Base-by-base conservation (phyloP, 1,284 basidiomycete genomes). In the Melampsora americana region DNA sequence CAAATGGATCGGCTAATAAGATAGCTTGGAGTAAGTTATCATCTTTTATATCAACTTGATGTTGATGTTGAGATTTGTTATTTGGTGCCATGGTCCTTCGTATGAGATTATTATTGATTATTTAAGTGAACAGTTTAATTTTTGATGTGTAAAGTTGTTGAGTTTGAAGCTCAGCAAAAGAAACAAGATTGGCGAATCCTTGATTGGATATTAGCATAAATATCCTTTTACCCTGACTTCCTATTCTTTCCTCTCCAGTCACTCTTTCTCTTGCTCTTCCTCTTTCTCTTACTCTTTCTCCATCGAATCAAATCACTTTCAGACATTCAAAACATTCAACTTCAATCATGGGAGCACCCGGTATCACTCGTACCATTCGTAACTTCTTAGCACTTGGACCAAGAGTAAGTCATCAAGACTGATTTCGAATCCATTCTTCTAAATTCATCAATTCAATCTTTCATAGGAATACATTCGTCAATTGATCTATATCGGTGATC, bases 401-500 rank as follows among this genome's bases (percentile, higher is more conserved):
- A 30, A 68, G 66, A 44, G 73, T 76, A 5, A 53, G 60, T 68
- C 30, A 3, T 20, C 23, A 18, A 5, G 4, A 53, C 3, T 26
- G 4, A n/a, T n/a, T n/a, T n/a, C n/a, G n/a, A 53, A 18, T 53
- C 50, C 3, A 18, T 14, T 4, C 18, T 26, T 5, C 50, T 53
- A 18, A 35, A 35, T 9, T 35, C 35, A 35, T 50, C 28, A 2
- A 12, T 67, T 30, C 50, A 11, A 48, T 35, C 23, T 18, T 60
- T 20, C n/a, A 11, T 28, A 75, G 72, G 72, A 75, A 60, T 75
- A 75, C 65, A 59, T 75, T 46, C 72, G 80, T n/a, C 78, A 80
- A 39, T 50, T 80, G 48, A 77, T 79, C 65, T 92, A 94, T 83
- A 95, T 95, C 78, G 90, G 92, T 69, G 94, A 96, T 80, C 91